A percentile compares a stretch with the other conserved stretches of the same genome.
Evolutionary conservation across 164 flowering plant genomes (phyloP).

Genomic region (Aristolochia fimbriata): DNA sequence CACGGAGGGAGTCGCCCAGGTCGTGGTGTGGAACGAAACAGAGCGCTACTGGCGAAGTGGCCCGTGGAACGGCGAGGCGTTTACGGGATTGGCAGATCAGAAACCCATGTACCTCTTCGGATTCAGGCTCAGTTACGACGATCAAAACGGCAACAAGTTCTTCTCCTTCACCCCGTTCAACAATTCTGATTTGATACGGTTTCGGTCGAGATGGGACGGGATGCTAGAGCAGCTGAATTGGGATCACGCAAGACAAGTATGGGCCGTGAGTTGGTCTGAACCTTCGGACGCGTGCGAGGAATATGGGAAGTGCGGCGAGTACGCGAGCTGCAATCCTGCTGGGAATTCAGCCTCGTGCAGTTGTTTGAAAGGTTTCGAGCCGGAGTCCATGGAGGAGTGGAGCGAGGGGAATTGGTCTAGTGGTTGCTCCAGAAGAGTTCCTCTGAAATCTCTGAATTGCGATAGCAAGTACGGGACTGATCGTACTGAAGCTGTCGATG

Average conservation of each 20-base stretch:
- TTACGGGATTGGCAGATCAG: no score
- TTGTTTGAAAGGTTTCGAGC: constrained; percentile 47
- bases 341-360: constrained; percentile 19
- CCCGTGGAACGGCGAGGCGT: no score
- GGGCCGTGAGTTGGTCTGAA: constrained; percentile 25
- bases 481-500: constrained; percentile 4
- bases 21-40: no score
- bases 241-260: constrained; percentile 15
- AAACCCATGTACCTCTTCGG: constrained; percentile 22
- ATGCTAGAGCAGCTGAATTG: constrained; percentile 31
- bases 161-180: constrained; percentile 27
- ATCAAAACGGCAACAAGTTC: constrained; percentile 13
- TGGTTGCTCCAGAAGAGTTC: constrained; percentile 43
- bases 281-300: constrained; percentile 37
- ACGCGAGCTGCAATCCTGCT: constrained; percentile 24
- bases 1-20: background rate
- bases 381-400: constrained; percentile 31
- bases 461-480: no score
- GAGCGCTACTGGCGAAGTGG: no score
- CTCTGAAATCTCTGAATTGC: no score
- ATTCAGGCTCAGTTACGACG: constrained; percentile 19
- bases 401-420: constrained; percentile 38
- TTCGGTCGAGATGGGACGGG: constrained; percentile 33
- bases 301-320: constrained; percentile 51
- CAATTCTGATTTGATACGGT: constrained; percentile 22